Evolutionary conservation across 768 basidiomycete species (phyloP), one percentile per base, ranked within the genome.

Genomic region (Imleria badia): DNA sequence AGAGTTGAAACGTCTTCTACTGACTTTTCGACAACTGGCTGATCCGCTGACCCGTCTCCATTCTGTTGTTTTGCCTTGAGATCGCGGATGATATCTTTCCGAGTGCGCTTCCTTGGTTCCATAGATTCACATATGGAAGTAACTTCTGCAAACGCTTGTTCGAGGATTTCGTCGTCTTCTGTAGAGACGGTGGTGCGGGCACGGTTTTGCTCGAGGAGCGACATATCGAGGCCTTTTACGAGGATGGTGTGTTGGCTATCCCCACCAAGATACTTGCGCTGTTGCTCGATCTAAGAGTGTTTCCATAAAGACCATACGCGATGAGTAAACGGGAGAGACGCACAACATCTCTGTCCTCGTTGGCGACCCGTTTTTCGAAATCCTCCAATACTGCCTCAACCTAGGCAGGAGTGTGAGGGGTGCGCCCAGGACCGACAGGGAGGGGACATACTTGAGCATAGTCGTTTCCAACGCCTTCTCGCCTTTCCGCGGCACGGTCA

Each of bases 221-320:
- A 87, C 60, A 87, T 79, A 66, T 98, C 95, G 43, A 98, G 84
- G 26, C 92, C 92, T 65, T 94, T 96, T 39, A 94, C 91, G 12
- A 94, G 82, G 52, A 94, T 81, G 12, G 91, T 85, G 67, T 95
- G 93, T 54, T 89, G 80, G 39, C 85, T 83, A 67, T 96, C 91
- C 35, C 92, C 91, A 17, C 92, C 92, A 6, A 94, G 81, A 67
- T 89, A 91, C 52, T 76, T 78, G 34, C 93, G 78, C 65, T 91
- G 81, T 50, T 83, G 79, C 51, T 91, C 89, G 17, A 91, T 75
- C 87, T 91, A 58, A n/a, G 41, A 19, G 39, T 12, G 43, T 45
- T n/a, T 56, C 48, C 42, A 49, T 39, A 12, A 49, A 43, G 30
- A 33, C 20, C 2, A 20, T 12, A 20, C 26, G 22, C 1, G 2